Evolutionary conservation across 345 rosid genomes (phyloP), one percentile per base, ranked within the genome.

Genomic region (Linum tenue): DNA sequence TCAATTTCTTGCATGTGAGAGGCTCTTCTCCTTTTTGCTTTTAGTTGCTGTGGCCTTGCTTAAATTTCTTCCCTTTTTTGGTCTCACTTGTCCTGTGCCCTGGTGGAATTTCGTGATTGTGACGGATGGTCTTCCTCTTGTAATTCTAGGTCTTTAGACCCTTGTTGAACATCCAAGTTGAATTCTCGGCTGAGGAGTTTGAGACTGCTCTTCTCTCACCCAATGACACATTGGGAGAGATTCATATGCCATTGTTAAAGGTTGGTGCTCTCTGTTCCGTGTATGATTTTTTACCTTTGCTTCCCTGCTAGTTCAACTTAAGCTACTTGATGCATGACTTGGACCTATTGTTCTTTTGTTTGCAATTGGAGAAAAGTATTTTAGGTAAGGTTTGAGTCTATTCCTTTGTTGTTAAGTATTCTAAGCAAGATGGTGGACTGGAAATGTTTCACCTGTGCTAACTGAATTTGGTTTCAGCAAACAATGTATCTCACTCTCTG

Each of bases 151-250:
- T 91, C 38, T 95, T 91, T 79, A 79, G 99, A 79, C 85, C 87
- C 57, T 77, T 87, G 65, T 74, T 95, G 87, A 95, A 95, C 61
- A 84, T 91, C 75, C 64, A 71, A 2, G 82, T 74, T 56, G 99
- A 95, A 86, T 95, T 91, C 76, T 91, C 98, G 4, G 98, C 81
- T 0, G 99, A 95, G 78, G 99, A 95, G 89, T 85, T 95, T 17
- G 98, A 95, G 68, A 91, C 99, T 40, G 96, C 99, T 36, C 67
- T 95, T 78, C 73, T 91, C 51, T 72, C 80, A 7, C 99, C 98
- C 2, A 95, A 95, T 77, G 89, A 89, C 68, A 95, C 99, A 70
- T 77, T 95, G 76, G 85, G 88, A 59, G 95, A 83, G 68, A 91
- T 95, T 37, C 99, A 95, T 59, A 91, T 89, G 76, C 99, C 99